A percentile compares a stretch with the other conserved stretches of the same genome.
Evolutionary conservation across 306 rosid genomes (phyloP).

Genomic region (Acacia crassicarpa): DNA sequence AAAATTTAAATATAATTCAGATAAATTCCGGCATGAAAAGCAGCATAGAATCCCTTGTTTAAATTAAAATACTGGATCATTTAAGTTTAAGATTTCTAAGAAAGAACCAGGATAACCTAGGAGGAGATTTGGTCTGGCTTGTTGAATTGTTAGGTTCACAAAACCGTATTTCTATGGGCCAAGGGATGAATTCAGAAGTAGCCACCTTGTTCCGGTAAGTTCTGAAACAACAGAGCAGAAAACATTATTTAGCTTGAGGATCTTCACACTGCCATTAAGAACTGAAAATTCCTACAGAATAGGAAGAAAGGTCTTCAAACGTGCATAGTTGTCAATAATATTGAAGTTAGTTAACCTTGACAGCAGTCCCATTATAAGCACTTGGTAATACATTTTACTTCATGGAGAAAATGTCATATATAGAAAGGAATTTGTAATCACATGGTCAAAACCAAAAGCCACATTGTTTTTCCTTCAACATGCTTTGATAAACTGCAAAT

Average conservation of each 20-base stretch:
- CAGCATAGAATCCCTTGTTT: not conserved
- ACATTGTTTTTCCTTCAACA: not conserved
- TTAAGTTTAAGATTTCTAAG: slow-evolving; percentile 32
- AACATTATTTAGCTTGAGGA: not conserved
- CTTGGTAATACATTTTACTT: not conserved
- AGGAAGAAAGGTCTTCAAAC: not conserved
- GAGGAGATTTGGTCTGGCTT: slow-evolving; percentile 82
- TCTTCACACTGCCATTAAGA: not conserved
- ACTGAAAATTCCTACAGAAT: not conserved
- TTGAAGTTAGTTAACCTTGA: not conserved
- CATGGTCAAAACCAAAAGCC: not conserved
- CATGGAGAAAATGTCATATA: not conserved
- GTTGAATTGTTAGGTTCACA: slow-evolving; percentile 79
- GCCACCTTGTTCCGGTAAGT: slow-evolving; percentile 93
- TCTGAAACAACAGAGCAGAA: slow-evolving; percentile 50
- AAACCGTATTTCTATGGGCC: slow-evolving; percentile 97
- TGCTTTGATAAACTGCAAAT: not conserved
- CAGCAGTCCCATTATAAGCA: not conserved
- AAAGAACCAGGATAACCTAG: slow-evolving; percentile 60
- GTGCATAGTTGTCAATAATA: not conserved
- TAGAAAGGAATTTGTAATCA: not conserved
- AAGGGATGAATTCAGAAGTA: slow-evolving; percentile 59
- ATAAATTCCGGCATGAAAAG: slow-evolving; percentile 14
- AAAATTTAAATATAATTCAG: slow-evolving; percentile 26
- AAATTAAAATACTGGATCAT: slow-evolving; percentile 1